Conservation (phyloP, 2,329 filamentous ascomycete species). For the Acarospora socialis region DNA sequence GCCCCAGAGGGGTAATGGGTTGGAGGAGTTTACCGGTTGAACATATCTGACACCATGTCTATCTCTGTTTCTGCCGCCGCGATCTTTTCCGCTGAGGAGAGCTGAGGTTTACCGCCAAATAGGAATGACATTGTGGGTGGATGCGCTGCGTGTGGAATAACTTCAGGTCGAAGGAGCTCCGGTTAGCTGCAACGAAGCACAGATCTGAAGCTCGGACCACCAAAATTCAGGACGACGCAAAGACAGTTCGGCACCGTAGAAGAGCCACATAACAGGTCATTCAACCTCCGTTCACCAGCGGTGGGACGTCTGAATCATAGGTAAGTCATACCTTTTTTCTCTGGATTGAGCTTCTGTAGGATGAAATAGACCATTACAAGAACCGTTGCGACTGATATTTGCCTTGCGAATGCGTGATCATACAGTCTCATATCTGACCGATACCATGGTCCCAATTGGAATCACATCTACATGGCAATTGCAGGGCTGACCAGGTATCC, state of each 20-base stretch:
- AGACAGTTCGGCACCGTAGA: background rate
- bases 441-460: constrained; percentile 2
- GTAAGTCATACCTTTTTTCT: constrained; percentile 20
- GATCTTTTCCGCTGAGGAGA: constrained; percentile 93
- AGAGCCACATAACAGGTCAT: too few relatives aligned
- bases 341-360: background rate
- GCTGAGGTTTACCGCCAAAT: constrained; percentile 61
- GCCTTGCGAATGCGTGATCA: constrained; percentile 36
- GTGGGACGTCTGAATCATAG: constrained; percentile 13
- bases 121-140: constrained; percentile 52
- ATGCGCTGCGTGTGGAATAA: constrained; percentile 12
- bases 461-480: too few relatives aligned
- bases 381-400: constrained; percentile 57
- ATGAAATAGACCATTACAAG: constrained; percentile 26
- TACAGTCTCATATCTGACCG: constrained; percentile 25
- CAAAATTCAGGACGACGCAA: background rate
- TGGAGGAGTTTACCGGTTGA: constrained; percentile 60
- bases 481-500: too few relatives aligned
- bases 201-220: constrained; percentile 1
- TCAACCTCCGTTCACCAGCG: too few relatives aligned
- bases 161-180: constrained; percentile 5
- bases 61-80: constrained; percentile 92
- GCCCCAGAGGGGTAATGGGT: constrained; percentile 9
- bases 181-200: background rate
- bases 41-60: constrained; percentile 95